Base-by-base conservation (phyloP, 169 alveolate genomes). In the Cyclospora cayetanensis region DNA sequence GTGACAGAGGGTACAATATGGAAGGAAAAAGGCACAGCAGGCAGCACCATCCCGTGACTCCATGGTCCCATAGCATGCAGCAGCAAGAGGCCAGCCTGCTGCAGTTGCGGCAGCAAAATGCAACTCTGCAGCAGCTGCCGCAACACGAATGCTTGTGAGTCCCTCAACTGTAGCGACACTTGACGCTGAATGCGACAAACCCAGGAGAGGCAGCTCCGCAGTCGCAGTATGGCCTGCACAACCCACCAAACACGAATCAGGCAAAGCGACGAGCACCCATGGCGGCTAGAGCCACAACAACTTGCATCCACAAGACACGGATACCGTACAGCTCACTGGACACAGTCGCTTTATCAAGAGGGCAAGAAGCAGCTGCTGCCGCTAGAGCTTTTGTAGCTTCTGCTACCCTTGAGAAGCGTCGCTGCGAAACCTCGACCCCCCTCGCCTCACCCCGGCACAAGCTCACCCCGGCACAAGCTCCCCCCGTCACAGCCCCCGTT, bases 41-140 rank as follows among this genome's bases (percentile, higher is more conserved):
- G 84, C 39, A 72, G 84, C 63, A 72, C 84, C 2, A 60, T 60
- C 4, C 84, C 84, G 29, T 53, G 84, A 9, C 63, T 5, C 84
- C 84, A 72, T 3, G 27, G 60, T 37, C 84, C 84, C 84, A 72
- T 72, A 4, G 84, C 84, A 4, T 72, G 84, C 84, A 72, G 84
- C 60, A 72, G 84, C 84, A 72, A 60, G 63, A 72, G 29, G 20
- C 65, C 84, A 22, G 84, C 84, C 52, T 72, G 84, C 84, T 72
- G 84, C 84, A 72, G 84, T 60, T 72, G 84, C 35, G 84, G 84
- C 63, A 72, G 84, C 84, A 72, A 42, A 37, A 72, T 60, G 4
- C 84, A 9, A 39, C 63, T 39, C 37, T 72, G 84, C 84, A 72
- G 84, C 84, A 72, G 84, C 84, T 72, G 84, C 84, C 52, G 84